Evolutionary conservation across 257 asterid species (phyloP).

Genomic region (Solanum arcanum): DNA sequence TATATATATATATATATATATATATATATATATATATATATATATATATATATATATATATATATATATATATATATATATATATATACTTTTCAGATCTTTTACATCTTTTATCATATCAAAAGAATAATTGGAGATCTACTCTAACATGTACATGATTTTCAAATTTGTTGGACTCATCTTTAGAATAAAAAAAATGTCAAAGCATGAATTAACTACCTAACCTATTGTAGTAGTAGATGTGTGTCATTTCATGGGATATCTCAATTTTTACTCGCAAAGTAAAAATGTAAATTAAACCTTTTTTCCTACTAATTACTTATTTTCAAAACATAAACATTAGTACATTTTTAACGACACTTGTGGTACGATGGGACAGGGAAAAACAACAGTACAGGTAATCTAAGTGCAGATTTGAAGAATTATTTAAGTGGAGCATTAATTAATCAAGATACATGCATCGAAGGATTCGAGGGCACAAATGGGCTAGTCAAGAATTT

Average conservation of each 20-base stretch:
- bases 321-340: background rate
- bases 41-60: background rate
- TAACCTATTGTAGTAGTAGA: background rate
- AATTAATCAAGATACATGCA: conserved; percentile 42
- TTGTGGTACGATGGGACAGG: conserved; percentile 6
- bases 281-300: too few species aligned
- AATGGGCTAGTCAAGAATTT: conserved; percentile 27
- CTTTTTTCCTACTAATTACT: background rate
- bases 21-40: too few species aligned
- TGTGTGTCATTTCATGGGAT: background rate
- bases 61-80: background rate
- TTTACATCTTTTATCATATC: background rate
- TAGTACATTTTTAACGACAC: background rate
- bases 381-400: conserved; percentile 22
- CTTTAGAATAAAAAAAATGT: background rate
- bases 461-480: conserved; percentile 54
- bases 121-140: background rate
- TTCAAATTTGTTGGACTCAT: background rate
- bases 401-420: conserved; percentile 30
- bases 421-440: conserved; percentile 51
- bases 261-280: too few species aligned
- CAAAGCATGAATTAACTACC: background rate
- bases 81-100: background rate
- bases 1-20: too few species aligned
- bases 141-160: background rate